phyloP scores from a whole-genome alignment of 345 rosid genomes.

The Eucalyptus grandis region DNA sequence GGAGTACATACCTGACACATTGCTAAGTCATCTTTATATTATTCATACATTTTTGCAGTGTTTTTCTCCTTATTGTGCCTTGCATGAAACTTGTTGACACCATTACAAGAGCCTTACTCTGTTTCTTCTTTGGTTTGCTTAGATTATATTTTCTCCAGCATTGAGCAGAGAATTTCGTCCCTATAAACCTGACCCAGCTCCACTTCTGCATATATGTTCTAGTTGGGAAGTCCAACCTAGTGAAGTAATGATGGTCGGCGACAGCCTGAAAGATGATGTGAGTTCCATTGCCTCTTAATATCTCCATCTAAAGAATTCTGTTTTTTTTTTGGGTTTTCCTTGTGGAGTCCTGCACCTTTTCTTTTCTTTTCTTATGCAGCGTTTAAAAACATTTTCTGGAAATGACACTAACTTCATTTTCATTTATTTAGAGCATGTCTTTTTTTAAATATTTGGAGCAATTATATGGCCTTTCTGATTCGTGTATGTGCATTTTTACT shows the following conservation, averaged over 20 bases:
- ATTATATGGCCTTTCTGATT: background rate
- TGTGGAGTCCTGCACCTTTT: background rate
- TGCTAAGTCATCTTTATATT: background rate
- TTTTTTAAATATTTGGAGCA: background rate
- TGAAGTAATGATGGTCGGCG: slow-evolving; percentile 95
- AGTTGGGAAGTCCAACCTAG: slow-evolving; percentile 65
- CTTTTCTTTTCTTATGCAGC: background rate
- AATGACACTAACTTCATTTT: background rate
- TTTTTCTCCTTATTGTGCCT: background rate
- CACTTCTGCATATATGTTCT: slow-evolving; percentile 80
- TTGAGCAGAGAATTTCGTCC: slow-evolving; percentile 96
- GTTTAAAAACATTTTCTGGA: background rate
- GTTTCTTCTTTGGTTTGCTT: background rate
- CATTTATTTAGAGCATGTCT: background rate
- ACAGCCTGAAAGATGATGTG: slow-evolving; percentile 96
- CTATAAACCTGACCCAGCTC: slow-evolving; percentile 88
- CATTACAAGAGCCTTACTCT: background rate
- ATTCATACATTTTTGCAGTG: background rate
- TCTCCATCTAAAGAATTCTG: background rate
- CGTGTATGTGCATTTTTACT: background rate
- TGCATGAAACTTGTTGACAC: background rate
- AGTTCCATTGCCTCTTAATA: slow-evolving; percentile 1
- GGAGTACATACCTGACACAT: background rate
- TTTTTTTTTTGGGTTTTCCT: background rate
- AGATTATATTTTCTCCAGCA: slow-evolving; percentile 78